phyloP scores from a whole-genome alignment of 768 basidiomycete species.

The Fomitopsis pulvina region DNA sequence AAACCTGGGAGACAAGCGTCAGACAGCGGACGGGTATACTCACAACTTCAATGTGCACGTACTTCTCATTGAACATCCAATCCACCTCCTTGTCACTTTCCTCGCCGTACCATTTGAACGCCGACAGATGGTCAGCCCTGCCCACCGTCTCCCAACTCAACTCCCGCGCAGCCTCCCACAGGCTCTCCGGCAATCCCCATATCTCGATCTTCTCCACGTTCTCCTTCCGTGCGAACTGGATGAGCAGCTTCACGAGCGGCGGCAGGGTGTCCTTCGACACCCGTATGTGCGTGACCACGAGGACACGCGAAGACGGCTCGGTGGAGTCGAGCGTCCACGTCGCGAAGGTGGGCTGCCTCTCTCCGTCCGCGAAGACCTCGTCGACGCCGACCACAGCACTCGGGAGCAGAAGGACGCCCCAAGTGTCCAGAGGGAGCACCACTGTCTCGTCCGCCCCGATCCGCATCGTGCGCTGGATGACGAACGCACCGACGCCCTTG shows the following conservation, averaged over 20 bases:
- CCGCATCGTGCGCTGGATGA: slow-evolving; percentile 27
- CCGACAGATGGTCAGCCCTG: slow-evolving; percentile 12
- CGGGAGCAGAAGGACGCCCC: slow-evolving; percentile 20
- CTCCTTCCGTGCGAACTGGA: slow-evolving; percentile 6
- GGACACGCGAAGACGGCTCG: slow-evolving; percentile 1
- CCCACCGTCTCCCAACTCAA: slow-evolving; percentile 7
- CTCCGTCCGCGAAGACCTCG: background rate
- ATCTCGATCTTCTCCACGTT: slow-evolving; percentile 12
- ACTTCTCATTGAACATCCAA: slow-evolving; percentile 16
- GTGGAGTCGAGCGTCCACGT: slow-evolving; percentile 12
- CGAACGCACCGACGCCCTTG: slow-evolving; percentile 42
- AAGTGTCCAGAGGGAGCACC: slow-evolving; percentile 12
- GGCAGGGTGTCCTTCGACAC: slow-evolving; percentile 11
- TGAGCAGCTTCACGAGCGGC: slow-evolving; percentile 6
- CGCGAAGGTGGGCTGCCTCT: slow-evolving; percentile 2
- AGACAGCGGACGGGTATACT: background rate
- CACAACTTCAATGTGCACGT: background rate
- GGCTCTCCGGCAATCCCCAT: slow-evolving; percentile 6
- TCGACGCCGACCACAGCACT: background rate
- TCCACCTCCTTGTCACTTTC: slow-evolving; percentile 9
- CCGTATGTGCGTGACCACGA: slow-evolving; percentile 12
- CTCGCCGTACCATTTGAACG: slow-evolving; percentile 14
- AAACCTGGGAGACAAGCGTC: slow-evolving; percentile 3
- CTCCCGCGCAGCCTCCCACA: slow-evolving; percentile 6
- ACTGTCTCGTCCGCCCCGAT: slow-evolving; percentile 14